phyloP scores from a whole-genome alignment of 2,329 filamentous ascomycete genomes.

The Xylariaceae sp. region DNA sequence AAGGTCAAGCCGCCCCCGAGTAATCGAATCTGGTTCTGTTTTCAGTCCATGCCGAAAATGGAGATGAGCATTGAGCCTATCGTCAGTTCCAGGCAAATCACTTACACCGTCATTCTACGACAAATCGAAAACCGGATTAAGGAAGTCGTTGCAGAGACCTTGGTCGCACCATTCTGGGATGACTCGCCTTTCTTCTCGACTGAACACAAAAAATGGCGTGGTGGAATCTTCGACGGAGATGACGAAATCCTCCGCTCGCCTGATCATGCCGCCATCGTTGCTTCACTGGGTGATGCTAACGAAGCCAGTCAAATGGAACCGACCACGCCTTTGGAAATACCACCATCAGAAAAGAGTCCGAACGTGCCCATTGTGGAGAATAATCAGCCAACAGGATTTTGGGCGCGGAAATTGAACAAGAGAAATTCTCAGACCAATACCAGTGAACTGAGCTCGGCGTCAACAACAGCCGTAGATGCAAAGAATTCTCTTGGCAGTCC shows the following conservation, averaged over 20 bases:
- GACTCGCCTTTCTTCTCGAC: constrained; percentile 89
- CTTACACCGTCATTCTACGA: constrained; percentile 83
- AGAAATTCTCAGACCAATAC: constrained; percentile 29
- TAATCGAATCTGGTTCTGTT: constrained; percentile 93
- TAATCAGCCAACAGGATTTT: constrained; percentile 39
- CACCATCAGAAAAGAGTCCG: constrained; percentile 52
- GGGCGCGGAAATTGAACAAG: constrained; percentile 46
- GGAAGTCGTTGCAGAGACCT: constrained; percentile 85
- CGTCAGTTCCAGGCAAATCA: constrained; percentile 91
- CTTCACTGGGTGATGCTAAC: constrained; percentile 44
- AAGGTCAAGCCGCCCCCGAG: constrained; percentile 92
- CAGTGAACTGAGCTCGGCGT: constrained; percentile 34
- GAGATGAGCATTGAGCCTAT: constrained; percentile 94
- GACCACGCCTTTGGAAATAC: constrained; percentile 37
- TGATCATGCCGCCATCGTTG: constrained; percentile 36
- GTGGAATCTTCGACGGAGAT: constrained; percentile 70
- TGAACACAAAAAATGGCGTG: constrained; percentile 69
- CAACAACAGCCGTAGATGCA: constrained; percentile 45
- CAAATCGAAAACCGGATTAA: constrained; percentile 94
- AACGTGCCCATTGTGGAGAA: constrained; percentile 43
- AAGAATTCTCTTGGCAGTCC: constrained; percentile 37
- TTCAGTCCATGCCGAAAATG: constrained; percentile 89
- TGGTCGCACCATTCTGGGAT: constrained; percentile 94
- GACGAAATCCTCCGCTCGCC: constrained; percentile 39
- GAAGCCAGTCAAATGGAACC: constrained; percentile 44